Conservation (phyloP, 2,329 filamentous ascomycete genomes). For the Mycocentrospora acerina region DNA sequence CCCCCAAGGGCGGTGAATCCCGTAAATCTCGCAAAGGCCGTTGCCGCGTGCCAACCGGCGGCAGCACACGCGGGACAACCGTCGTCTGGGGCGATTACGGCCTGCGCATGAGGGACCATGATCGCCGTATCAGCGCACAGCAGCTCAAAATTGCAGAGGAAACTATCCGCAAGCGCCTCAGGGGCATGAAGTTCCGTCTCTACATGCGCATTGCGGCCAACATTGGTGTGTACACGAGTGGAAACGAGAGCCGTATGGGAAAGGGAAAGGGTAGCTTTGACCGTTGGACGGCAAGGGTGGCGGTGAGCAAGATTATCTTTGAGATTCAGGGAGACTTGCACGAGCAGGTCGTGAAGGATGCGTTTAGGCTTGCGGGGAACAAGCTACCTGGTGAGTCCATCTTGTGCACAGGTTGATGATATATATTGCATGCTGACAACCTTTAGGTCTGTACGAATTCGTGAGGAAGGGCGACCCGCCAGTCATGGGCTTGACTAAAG, state of each 20-base stretch:
- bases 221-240: constrained; percentile 91
- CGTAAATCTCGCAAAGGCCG: constrained; percentile 89
- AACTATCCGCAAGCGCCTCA: constrained; percentile 82
- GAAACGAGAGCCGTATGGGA: constrained; percentile 98
- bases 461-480: constrained; percentile 89
- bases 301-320: constrained; percentile 88
- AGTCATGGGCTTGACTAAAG: constrained; percentile 88
- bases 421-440: constrained; percentile 10
- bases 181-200: constrained; percentile 88
- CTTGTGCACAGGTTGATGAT: neutral
- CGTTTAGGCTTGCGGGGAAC: constrained; percentile 88
- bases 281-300: constrained; percentile 88
- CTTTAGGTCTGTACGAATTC: constrained; percentile 79
- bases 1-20: constrained; percentile 75
- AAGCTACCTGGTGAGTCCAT: constrained; percentile 78
- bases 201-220: constrained; percentile 92
- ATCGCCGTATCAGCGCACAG: constrained; percentile 82
- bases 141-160: constrained; percentile 91
- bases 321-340: constrained; percentile 90
- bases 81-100: constrained; percentile 97
- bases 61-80: constrained; percentile 88
- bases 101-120: constrained; percentile 88
- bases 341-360: constrained; percentile 91
- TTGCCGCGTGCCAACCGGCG: constrained; percentile 84
- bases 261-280: constrained; percentile 98